Conservation (phyloP, 1,284 basidiomycete species). For the Cystobasidium sp. region DNA sequence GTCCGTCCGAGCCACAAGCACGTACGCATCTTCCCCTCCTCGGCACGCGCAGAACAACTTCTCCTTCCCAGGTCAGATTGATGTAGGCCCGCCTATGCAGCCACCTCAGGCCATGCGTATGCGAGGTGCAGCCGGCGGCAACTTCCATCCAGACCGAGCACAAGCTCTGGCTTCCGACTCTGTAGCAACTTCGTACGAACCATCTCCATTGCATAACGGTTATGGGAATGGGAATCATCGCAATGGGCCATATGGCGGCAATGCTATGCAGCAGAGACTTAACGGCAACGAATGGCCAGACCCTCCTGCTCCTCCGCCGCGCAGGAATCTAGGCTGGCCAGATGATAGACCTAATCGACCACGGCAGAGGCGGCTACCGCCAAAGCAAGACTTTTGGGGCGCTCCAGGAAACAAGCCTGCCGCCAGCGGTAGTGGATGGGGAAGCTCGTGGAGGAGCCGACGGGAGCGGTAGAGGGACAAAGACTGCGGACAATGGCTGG, state of each 20-base stretch:
- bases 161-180: neutral
- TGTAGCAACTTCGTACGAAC: neutral
- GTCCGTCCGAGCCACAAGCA: neutral
- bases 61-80: conserved; percentile 18
- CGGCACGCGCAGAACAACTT: conserved; percentile 28
- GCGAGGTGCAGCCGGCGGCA: neutral
- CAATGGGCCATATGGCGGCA: neutral
- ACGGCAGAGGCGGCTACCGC: neutral
- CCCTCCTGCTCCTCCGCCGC: neutral
- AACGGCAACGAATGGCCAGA: conserved; percentile 13
- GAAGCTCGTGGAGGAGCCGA: neutral
- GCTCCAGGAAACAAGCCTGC: neutral
- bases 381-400: neutral
- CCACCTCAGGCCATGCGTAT: neutral
- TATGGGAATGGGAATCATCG: neutral
- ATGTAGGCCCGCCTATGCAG: neutral
- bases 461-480: neutral
- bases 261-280: neutral
- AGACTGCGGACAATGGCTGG: neutral
- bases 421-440: neutral
- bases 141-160: conserved; percentile 1
- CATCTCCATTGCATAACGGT: neutral
- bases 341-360: conserved; percentile 8
- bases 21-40: conserved; percentile 16
- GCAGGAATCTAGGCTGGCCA: conserved; percentile 2